phyloP scores from a whole-genome alignment of 768 basidiomycete genomes.

The Serpula lacrymans region DNA sequence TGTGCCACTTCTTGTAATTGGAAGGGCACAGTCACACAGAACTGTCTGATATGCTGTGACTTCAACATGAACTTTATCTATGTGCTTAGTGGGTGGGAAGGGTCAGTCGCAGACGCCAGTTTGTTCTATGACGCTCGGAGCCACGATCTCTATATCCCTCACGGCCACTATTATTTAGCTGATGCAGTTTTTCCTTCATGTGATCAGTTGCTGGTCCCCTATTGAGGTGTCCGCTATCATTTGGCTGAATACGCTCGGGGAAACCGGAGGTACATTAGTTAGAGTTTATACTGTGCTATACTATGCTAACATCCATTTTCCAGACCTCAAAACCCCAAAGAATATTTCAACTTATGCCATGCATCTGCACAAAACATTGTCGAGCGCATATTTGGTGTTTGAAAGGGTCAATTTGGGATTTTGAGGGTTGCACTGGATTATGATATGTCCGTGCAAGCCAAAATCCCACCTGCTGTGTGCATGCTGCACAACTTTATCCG shows the following conservation, averaged over 20 bases:
- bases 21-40: conserved; percentile 29
- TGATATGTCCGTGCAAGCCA: too few species aligned
- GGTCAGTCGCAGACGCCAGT: conserved; percentile 31
- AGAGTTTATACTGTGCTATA: neutral
- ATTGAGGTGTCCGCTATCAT: conserved; percentile 35
- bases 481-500: too few species aligned
- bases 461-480: too few species aligned
- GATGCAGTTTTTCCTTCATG: too few species aligned
- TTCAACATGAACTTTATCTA: conserved; percentile 35
- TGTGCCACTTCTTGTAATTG: conserved; percentile 11
- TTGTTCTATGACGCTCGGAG: conserved; percentile 28
- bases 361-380: neutral
- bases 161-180: conserved; percentile 30
- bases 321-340: neutral
- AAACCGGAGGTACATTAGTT: neutral
- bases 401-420: too few species aligned
- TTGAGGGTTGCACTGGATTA: too few species aligned
- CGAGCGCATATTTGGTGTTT: too few species aligned
- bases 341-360: conserved; percentile 1
- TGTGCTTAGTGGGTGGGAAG: conserved; percentile 39
- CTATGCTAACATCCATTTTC: too few species aligned
- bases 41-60: conserved; percentile 30
- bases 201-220: conserved; percentile 34
- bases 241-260: conserved; percentile 28
- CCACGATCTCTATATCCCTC: conserved; percentile 27